Conservation (phyloP, 768 basidiomycete genomes). For the Glaciozyma martinii region DNA sequence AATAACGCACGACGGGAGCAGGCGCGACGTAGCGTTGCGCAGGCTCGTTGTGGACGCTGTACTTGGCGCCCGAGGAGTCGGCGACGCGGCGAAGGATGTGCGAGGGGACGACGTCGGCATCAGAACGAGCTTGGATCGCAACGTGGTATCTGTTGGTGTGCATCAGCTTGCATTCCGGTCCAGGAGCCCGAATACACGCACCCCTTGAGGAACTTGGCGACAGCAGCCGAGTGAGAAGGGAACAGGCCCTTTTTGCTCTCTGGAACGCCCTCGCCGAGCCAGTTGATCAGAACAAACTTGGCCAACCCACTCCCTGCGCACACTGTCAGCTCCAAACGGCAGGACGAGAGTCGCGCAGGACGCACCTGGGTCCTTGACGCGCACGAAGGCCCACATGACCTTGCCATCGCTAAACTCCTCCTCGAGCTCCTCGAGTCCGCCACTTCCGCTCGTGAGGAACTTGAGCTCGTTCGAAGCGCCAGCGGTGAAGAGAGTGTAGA, state of each 20-base stretch:
- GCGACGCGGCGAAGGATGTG: slow-evolving; percentile 60
- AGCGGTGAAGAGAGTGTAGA: slow-evolving; percentile 23
- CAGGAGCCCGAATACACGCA: slow-evolving; percentile 36
- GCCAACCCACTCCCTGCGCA: slow-evolving; percentile 54
- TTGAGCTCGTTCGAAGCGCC: slow-evolving; percentile 15
- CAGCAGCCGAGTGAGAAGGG: slow-evolving; percentile 68
- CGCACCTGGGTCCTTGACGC: slow-evolving; percentile 21
- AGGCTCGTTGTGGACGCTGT: slow-evolving; percentile 71
- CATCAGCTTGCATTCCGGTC: background rate
- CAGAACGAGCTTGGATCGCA: slow-evolving; percentile 74
- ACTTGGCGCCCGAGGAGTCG: slow-evolving; percentile 81
- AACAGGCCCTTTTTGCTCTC: slow-evolving; percentile 85
- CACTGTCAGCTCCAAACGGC: no score
- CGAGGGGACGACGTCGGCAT: slow-evolving; percentile 72
- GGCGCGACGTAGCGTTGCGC: slow-evolving; percentile 67
- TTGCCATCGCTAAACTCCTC: slow-evolving; percentile 93
- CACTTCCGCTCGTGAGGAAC: slow-evolving; percentile 51
- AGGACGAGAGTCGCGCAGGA: slow-evolving; percentile 6
- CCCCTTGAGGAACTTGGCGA: slow-evolving; percentile 69
- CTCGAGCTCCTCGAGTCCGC: slow-evolving; percentile 80
- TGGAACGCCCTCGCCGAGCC: slow-evolving; percentile 93
- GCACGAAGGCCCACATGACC: slow-evolving; percentile 42
- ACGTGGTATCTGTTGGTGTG: slow-evolving; percentile 49
- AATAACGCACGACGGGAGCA: slow-evolving; percentile 46
- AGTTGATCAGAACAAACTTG: slow-evolving; percentile 92